Percentiles rank a stretch among this genome's conserved stretches.
Conservation (phyloP, 1,284 basidiomycete species). For the Apiotrichum sp. region DNA sequence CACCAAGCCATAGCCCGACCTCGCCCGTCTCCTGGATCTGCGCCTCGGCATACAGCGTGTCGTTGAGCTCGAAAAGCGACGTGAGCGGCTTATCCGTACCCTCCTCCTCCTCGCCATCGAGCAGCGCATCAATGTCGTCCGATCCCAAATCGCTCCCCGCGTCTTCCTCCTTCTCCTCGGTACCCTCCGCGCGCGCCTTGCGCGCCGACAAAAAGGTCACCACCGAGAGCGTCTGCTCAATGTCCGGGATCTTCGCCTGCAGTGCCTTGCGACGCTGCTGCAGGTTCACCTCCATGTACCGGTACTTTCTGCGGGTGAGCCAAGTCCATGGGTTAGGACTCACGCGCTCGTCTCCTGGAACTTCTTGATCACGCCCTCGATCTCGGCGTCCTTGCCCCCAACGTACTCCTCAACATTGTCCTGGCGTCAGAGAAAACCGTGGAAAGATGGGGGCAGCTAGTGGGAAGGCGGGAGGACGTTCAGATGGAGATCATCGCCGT, state of each 20-base stretch:
- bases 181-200: slow-evolving; percentile 51
- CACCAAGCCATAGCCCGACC: slow-evolving; percentile 94
- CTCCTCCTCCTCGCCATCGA: slow-evolving; percentile 50
- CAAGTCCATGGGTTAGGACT: slow-evolving; percentile 22
- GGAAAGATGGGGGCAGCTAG: background rate
- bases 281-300: slow-evolving; percentile 91
- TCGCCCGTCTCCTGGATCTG: slow-evolving; percentile 77
- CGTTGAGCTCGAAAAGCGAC: slow-evolving; percentile 92
- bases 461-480: no score
- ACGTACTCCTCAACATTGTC: slow-evolving; percentile 80
- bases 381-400: slow-evolving; percentile 69
- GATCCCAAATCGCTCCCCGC: slow-evolving; percentile 31
- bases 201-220: slow-evolving; percentile 74
- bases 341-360: slow-evolving; percentile 93
- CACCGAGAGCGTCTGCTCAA: slow-evolving; percentile 85
- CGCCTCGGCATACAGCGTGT: slow-evolving; percentile 90
- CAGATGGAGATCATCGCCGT: no score
- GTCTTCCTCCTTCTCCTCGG: slow-evolving; percentile 38
- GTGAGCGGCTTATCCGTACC: slow-evolving; percentile 53
- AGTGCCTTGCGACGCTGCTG: slow-evolving; percentile 71
- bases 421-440: slow-evolving; percentile 44
- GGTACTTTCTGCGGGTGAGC: slow-evolving; percentile 65
- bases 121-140: slow-evolving; percentile 48
- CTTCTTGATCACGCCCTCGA: slow-evolving; percentile 69
- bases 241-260: slow-evolving; percentile 94